phyloP scores from a whole-genome alignment of 2,329 filamentous ascomycete species.

The Geosmithia flava region DNA sequence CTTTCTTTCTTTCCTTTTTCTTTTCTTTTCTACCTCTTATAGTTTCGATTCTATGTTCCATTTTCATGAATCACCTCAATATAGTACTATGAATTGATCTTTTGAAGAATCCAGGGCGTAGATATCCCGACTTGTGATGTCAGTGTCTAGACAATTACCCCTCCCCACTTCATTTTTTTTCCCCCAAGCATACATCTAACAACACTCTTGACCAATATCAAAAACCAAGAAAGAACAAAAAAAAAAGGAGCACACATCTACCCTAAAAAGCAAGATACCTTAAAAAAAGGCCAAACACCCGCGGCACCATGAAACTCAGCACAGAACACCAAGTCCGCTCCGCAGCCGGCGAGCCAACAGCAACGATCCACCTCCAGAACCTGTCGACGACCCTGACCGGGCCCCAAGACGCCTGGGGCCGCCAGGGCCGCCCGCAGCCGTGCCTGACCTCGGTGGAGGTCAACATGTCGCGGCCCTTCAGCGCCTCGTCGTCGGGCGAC shows the following conservation, averaged over 20 bases:
- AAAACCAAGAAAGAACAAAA: neutral
- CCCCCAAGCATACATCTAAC: too few relatives aligned
- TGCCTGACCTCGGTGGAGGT: slow-evolving; percentile 47
- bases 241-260: neutral
- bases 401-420: slow-evolving; percentile 59
- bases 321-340: slow-evolving; percentile 11
- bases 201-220: too few relatives aligned
- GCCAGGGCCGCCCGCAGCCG: slow-evolving; percentile 45
- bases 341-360: slow-evolving; percentile 16
- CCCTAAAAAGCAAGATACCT: too few relatives aligned
- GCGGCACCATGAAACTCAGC: slow-evolving; percentile 4
- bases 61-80: too few relatives aligned
- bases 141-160: neutral
- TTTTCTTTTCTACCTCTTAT: too few relatives aligned
- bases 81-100: too few relatives aligned
- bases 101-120: too few relatives aligned
- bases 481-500: slow-evolving; percentile 44
- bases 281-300: too few relatives aligned
- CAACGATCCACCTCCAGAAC: slow-evolving; percentile 48
- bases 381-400: slow-evolving; percentile 43
- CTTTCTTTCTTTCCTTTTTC: too few relatives aligned
- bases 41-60: too few relatives aligned
- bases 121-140: too few relatives aligned
- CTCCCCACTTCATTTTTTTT: neutral
- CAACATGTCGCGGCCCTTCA: slow-evolving; percentile 42